phyloP scores from a whole-genome alignment of 2,329 filamentous ascomycete species.

The Nothophaeocryptopus gaeumannii region DNA sequence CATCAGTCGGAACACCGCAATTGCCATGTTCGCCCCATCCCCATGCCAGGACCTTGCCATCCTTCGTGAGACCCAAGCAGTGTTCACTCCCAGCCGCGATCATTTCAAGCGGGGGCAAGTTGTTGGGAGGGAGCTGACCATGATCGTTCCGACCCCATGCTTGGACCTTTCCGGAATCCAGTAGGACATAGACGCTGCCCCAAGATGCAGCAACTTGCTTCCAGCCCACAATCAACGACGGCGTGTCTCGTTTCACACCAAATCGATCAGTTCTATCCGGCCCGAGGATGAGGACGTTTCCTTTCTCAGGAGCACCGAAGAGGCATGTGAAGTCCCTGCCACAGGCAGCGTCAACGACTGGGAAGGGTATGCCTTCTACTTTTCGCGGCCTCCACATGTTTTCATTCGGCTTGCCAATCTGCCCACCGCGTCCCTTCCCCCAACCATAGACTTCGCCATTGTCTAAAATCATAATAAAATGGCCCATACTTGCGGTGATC shows the following conservation, averaged over 20 bases:
- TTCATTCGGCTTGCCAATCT: conserved; percentile 63
- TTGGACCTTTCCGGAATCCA: conserved; percentile 57
- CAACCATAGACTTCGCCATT: conserved; percentile 81
- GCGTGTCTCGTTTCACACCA: conserved; percentile 46
- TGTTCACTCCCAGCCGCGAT: conserved; percentile 92
- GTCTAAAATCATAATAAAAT: conserved; percentile 69
- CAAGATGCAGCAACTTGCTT: conserved; percentile 73
- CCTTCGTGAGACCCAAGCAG: conserved; percentile 66
- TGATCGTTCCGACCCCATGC: conserved; percentile 86
- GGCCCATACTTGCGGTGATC: conserved; percentile 71
- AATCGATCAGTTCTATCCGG: conserved; percentile 71
- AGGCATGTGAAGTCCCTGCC: conserved; percentile 84
- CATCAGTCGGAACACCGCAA: conserved; percentile 67
- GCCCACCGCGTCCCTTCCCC: conserved; percentile 83
- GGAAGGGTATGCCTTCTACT: conserved; percentile 60
- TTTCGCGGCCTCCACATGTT: conserved; percentile 60
- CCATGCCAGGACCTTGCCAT: conserved; percentile 72
- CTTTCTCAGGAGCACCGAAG: conserved; percentile 53
- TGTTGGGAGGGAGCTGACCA: conserved; percentile 68
- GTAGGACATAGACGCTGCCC: conserved; percentile 74
- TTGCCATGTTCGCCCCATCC: conserved; percentile 99
- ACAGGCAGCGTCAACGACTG: conserved; percentile 66
- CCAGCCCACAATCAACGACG: conserved; percentile 56
- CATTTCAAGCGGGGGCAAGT: conserved; percentile 56
- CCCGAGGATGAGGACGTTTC: conserved; percentile 66